A percentile compares a stretch with the other conserved stretches of the same genome.
Conservation (phyloP, 208 protist species). For the Entamoeba histolytica region DNA sequence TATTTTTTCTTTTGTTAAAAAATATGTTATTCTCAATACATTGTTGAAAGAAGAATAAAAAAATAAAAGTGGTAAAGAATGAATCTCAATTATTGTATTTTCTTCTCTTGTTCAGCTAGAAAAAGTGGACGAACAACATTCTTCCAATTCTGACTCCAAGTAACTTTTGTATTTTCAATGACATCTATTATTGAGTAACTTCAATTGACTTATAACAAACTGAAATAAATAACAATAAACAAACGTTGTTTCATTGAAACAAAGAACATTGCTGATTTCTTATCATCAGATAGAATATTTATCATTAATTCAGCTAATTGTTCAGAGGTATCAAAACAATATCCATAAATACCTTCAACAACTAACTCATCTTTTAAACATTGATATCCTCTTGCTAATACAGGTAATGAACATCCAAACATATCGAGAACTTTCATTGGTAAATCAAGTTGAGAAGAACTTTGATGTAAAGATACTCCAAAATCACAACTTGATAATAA, state of each 20-base stretch:
- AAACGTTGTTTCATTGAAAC: neutral
- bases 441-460: slow-evolving; percentile 67
- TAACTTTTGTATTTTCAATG: neutral
- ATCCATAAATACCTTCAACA: neutral
- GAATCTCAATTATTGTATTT: too few relatives aligned
- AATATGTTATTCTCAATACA: too few relatives aligned
- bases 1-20: too few relatives aligned
- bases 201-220: neutral
- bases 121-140: neutral
- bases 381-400: slow-evolving; percentile 55
- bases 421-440: slow-evolving; percentile 91
- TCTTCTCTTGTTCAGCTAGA: neutral
- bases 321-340: neutral
- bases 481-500: slow-evolving; percentile 53
- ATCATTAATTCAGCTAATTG: neutral
- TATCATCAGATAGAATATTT: neutral
- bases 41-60: too few relatives aligned
- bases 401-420: slow-evolving; percentile 65
- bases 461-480: slow-evolving; percentile 71
- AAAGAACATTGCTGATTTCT: neutral
- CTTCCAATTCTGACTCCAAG: neutral
- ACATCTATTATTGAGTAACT: neutral
- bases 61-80: too few relatives aligned
- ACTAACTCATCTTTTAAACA: slow-evolving; percentile 43
- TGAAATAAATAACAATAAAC: neutral